Evolutionary conservation across 2,329 filamentous ascomycete species (phyloP).

Genomic region (Metarhizium robertsii): DNA sequence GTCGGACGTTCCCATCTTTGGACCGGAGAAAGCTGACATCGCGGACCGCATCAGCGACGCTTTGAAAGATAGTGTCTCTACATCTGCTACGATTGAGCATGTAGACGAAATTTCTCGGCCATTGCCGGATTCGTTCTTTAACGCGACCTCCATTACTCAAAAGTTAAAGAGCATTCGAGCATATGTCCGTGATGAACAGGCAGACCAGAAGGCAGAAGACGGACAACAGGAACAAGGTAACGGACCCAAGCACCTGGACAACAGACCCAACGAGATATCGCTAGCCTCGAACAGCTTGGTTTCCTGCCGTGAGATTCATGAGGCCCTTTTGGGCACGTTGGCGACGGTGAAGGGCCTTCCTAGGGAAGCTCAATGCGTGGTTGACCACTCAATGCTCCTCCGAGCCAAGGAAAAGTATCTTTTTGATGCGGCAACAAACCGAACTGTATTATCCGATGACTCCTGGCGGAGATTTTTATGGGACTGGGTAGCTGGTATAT

Average conservation of each 20-base stretch:
- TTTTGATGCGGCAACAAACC: conserved; percentile 57
- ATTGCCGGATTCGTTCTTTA: conserved; percentile 32
- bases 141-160: conserved; percentile 33
- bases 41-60: conserved; percentile 31
- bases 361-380: conserved; percentile 38
- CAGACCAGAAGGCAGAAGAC: conserved; percentile 12
- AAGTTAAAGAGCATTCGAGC: conserved; percentile 39
- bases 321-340: conserved; percentile 39
- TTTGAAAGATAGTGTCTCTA: conserved; percentile 24
- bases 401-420: conserved; percentile 54
- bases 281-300: conserved; percentile 28
- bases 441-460: conserved; percentile 58
- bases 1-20: conserved; percentile 47
- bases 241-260: conserved; percentile 18
- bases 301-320: conserved; percentile 49
- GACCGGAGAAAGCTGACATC: conserved; percentile 36
- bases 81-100: conserved; percentile 26
- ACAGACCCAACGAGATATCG: conserved; percentile 26
- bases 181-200: conserved; percentile 22
- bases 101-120: conserved; percentile 23
- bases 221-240: conserved; percentile 15
- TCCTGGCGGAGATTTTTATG: conserved; percentile 71
- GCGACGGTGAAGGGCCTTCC: conserved; percentile 37
- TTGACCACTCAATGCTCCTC: conserved; percentile 50
- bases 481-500: conserved; percentile 61